A percentile compares a stretch with the other conserved stretches of the same genome.
Evolutionary conservation across 805 yeast genomes (phyloP).

Genomic region (Saccharomyces cerevisiae): DNA sequence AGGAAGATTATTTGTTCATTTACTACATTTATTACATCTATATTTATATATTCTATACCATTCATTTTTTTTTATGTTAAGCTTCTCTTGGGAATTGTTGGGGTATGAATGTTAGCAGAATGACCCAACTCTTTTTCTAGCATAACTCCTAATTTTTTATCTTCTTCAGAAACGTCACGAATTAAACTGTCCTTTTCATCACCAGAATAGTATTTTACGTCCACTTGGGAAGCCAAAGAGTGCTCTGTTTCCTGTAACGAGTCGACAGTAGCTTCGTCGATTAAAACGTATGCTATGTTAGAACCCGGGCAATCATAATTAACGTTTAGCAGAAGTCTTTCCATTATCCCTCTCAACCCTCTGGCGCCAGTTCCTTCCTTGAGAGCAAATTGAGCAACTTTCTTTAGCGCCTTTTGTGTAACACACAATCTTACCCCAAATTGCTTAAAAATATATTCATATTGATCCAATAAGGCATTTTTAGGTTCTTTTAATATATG

Average conservation of each 20-base stretch:
- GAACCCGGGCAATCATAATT: constrained; percentile 57
- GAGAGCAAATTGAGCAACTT: constrained; percentile 41
- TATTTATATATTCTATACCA: constrained; percentile 1
- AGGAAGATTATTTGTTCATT: background rate
- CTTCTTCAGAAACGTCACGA: constrained; percentile 37
- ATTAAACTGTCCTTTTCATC: constrained; percentile 38
- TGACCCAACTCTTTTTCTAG: constrained; percentile 30
- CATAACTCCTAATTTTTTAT: constrained; percentile 29
- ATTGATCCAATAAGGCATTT: constrained; percentile 47
- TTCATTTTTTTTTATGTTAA: constrained; percentile 5
- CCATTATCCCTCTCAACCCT: constrained; percentile 49
- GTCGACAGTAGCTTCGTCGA: constrained; percentile 39
- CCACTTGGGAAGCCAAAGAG: constrained; percentile 24
- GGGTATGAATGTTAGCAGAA: constrained; percentile 9
- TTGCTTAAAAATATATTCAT: constrained; percentile 44
- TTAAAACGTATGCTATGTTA: constrained; percentile 41
- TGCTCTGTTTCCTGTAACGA: constrained; percentile 31
- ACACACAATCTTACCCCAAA: constrained; percentile 44
- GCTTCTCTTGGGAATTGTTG: constrained; percentile 5
- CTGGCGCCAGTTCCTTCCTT: constrained; percentile 55
- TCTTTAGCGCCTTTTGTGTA: constrained; percentile 40
- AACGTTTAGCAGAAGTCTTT: constrained; percentile 40
- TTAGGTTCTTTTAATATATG: constrained; percentile 48
- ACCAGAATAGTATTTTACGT: constrained; percentile 38
- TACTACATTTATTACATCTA: background rate